Evolutionary conservation across 345 rosid species (phyloP).

Genomic region (Diplotaxis tenuifolia): DNA sequence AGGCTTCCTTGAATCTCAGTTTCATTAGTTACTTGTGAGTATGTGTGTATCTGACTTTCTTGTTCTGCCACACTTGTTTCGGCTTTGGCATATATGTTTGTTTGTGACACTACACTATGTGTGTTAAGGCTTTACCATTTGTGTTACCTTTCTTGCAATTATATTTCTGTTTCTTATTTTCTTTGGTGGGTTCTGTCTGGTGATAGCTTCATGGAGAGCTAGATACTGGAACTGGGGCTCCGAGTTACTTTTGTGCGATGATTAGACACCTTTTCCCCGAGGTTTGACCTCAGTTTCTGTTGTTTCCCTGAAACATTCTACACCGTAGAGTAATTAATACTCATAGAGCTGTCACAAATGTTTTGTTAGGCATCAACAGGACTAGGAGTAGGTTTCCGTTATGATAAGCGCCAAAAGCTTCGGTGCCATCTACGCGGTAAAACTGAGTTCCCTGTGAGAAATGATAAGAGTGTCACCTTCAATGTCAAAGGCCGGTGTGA

Average conservation of each 20-base stretch:
- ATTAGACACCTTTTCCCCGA: constrained; percentile 65
- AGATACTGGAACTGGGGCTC: constrained; percentile 72
- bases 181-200: constrained; percentile 10
- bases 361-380: constrained; percentile 55
- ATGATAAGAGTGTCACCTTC: constrained; percentile 50
- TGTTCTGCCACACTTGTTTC: background rate
- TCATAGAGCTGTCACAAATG: constrained; percentile 5
- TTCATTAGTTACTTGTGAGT: background rate
- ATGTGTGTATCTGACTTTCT: background rate
- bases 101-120: background rate
- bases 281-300: constrained; percentile 40
- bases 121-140: background rate
- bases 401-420: constrained; percentile 66
- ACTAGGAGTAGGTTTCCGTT: constrained; percentile 68
- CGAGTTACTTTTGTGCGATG: constrained; percentile 59
- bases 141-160: background rate
- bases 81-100: background rate
- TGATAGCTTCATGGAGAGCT: constrained; percentile 82
- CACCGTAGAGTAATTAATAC: constrained; percentile 6
- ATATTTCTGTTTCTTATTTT: constrained; percentile 1
- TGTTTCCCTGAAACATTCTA: constrained; percentile 2
- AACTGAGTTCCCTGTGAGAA: constrained; percentile 63
- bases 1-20: background rate
- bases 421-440: constrained; percentile 66
- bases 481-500: constrained; percentile 71